Evolutionary conservation across 106 monocot genomes (phyloP).

Genomic region (Acanthochlamys bracteata): DNA sequence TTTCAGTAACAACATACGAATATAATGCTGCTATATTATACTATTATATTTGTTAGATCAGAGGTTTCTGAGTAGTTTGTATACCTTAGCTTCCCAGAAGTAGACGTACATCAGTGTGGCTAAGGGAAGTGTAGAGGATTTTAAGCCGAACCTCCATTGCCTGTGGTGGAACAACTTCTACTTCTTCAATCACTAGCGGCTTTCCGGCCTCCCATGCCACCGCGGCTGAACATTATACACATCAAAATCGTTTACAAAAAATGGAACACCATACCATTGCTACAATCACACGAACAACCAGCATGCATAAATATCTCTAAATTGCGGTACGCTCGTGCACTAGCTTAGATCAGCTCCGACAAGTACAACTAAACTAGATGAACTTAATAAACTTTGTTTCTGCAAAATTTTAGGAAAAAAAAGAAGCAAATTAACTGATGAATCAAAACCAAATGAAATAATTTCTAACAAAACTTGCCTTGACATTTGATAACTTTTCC

Average conservation of each 20-base stretch:
- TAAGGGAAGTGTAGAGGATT: constrained; percentile 61
- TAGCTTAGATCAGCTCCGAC: too few species aligned
- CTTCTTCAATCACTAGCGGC: constrained; percentile 67
- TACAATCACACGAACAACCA: background rate
- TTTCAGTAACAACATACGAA: background rate
- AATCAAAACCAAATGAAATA: too few species aligned
- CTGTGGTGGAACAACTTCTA: constrained; percentile 77
- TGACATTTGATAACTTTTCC: constrained; percentile 60
- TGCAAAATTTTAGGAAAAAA: background rate
- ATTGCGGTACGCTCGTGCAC: too few species aligned
- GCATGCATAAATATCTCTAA: background rate
- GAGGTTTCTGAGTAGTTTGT: background rate
- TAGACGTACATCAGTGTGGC: constrained; percentile 80
- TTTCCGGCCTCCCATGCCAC: constrained; percentile 81
- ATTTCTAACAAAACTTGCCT: background rate
- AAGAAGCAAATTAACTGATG: background rate
- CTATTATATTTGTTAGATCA: background rate
- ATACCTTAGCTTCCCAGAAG: constrained; percentile 85
- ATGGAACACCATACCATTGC: background rate
- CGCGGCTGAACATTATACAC: constrained; percentile 36
- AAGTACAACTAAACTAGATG: too few species aligned
- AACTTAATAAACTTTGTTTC: background rate
- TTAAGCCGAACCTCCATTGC: constrained; percentile 58
- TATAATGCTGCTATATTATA: background rate
- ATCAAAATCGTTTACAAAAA: background rate